Evolutionary conservation across 148 eudicot genomes (phyloP).

Genomic region (Rhododendron ovatum): DNA sequence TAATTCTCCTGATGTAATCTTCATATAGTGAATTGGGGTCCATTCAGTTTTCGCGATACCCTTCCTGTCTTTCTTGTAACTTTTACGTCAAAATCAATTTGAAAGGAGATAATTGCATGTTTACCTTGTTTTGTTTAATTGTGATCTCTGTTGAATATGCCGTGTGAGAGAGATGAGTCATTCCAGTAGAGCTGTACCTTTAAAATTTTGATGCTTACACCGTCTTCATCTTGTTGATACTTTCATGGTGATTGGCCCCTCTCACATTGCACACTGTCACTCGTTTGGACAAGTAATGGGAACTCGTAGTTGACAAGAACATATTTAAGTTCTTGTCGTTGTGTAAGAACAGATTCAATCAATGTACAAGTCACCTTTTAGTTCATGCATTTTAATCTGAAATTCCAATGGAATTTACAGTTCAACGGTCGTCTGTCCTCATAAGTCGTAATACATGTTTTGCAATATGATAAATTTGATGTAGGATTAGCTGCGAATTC

Average conservation of each 20-base stretch:
- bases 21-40: not conserved
- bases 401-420: not conserved
- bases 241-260: not conserved
- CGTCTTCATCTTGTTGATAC: not conserved
- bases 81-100: not conserved
- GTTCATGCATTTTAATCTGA: not conserved
- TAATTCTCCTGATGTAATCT: not conserved
- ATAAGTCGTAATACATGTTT: not conserved
- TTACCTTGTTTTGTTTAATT: not conserved
- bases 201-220: not conserved
- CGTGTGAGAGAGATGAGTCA: not conserved
- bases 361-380: not conserved
- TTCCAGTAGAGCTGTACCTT: not conserved
- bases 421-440: not conserved
- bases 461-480: not conserved
- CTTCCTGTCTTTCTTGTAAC: not conserved
- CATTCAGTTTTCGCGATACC: not conserved
- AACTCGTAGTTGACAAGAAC: not conserved
- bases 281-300: not conserved
- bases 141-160: not conserved
- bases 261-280: not conserved
- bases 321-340: too few species aligned
- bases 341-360: not conserved
- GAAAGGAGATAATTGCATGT: not conserved
- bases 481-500: not conserved